Conservation (phyloP, 129 eudicot genomes). For the Sambucus nigra region DNA sequence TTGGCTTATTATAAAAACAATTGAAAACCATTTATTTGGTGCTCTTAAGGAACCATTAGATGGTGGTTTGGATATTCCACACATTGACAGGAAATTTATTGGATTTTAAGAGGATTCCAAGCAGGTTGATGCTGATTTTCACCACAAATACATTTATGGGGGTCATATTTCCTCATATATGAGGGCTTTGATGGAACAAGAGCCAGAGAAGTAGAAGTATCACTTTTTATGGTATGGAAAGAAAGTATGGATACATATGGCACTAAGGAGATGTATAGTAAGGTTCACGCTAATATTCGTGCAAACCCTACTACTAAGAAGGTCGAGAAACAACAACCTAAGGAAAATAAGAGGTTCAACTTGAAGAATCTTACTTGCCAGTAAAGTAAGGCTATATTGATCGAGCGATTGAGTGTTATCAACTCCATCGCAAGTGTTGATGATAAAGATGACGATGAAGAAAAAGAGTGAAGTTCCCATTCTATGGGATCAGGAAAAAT, state of each 20-base stretch:
- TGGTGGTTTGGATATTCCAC: constrained; percentile 96
- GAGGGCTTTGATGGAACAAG: constrained; percentile 81
- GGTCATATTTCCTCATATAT: no score
- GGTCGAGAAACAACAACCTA: constrained; percentile 51
- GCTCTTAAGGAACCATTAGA: constrained; percentile 99
- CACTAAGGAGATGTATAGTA: constrained; percentile 68
- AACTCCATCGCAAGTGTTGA: constrained; percentile 60
- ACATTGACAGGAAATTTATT: constrained; percentile 90
- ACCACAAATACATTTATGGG: constrained; percentile 81
- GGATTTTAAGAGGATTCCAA: constrained; percentile 74
- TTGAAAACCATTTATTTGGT: constrained; percentile 92
- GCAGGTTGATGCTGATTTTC: constrained; percentile 78
- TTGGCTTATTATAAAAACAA: constrained; percentile 80
- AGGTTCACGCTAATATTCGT: constrained; percentile 88
- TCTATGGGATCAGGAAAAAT: no score
- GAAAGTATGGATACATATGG: constrained; percentile 47
- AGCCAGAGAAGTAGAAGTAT: constrained; percentile 59
- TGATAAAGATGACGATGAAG: constrained; percentile 62
- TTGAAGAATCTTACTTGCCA: constrained; percentile 83
- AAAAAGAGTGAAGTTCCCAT: constrained; percentile 14
- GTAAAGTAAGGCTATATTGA: no score
- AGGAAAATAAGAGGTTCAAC: constrained; percentile 77
- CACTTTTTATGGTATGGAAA: constrained; percentile 63
- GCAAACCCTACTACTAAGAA: constrained; percentile 75
- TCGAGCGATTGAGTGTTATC: no score